Evolutionary conservation across 176 grass and related monocot species (phyloP).

Genomic region (Hsuehochloa calcarea): DNA sequence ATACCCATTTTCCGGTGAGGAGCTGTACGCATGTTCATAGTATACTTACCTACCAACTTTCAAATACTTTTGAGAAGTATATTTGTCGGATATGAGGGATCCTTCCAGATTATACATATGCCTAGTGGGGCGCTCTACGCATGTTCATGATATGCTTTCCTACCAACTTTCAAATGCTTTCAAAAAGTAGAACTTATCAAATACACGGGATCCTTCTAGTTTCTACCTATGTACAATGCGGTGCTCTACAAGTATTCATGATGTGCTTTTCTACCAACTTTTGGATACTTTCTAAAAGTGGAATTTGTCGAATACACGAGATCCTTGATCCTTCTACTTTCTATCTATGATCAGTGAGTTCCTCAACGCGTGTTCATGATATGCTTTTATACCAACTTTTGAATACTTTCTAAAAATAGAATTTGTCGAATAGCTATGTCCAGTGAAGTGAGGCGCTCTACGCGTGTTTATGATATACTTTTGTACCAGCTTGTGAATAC

Average conservation of each 20-base stretch:
- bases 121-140: neutral
- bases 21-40: neutral
- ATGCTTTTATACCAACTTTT: conserved; percentile 7
- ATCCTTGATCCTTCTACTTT: neutral
- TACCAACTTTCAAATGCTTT: neutral
- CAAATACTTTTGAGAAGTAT: neutral
- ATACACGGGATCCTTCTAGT: neutral
- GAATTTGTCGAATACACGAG: neutral
- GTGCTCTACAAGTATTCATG: neutral
- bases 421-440: neutral
- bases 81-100: neutral
- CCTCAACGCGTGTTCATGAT: neutral
- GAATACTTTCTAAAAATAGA: neutral
- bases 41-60: neutral
- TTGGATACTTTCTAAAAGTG: neutral
- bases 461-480: conserved; percentile 21
- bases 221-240: neutral
- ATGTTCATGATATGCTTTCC: neutral
- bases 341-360: neutral
- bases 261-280: conserved; percentile 22
- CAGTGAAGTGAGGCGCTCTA: neutral
- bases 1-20: neutral
- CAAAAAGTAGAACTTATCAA: neutral
- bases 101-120: neutral
- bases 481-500: neutral